Evolutionary conservation across 1,139 yeast species (phyloP), one percentile per base, ranked within the genome.

Genomic region (Taphrina betulina): DNA sequence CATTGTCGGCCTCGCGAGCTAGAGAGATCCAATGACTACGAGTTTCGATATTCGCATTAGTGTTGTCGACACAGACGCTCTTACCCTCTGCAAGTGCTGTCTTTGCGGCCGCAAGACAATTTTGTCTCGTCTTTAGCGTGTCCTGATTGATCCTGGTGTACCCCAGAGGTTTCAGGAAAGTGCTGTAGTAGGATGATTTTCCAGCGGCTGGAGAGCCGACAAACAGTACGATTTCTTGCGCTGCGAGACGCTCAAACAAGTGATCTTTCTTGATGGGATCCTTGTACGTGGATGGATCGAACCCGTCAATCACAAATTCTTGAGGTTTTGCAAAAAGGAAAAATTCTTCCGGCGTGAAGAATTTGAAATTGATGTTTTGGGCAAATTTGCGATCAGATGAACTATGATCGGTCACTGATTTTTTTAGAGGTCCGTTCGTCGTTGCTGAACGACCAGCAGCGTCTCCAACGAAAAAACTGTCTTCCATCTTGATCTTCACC

Each of bases 391-490:
- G 69, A 67, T 90, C 97, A 55, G 86, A 78, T 64, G 86, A 90
- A 75, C 90, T 85, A 67, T 82, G 83, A 19, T 44, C 54, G n/a
- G n/a, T n/a, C n/a, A n/a, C n/a, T n/a, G n/a, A n/a, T 7, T 28
- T 35, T 34, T 16, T 45, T 8, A 12, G 8, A 2, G 8, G 8
- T 2, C 14, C 37, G 37, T 2, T 14, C 1, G 37, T 8, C 5
- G 31, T n/a, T n/a, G n/a, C 68, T 1, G 68, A 65, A 54, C 97
- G 73, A 0, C 97, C 98, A 5, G 96, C 97, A 0, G 97, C 97
- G 72, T 92, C 98, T 3, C 98, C 98, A n/a, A 90, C 90, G 66
- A 71, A 92, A 61, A 83, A 78, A 56, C 86, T 79, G 24, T 71
- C 63, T 0, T 69, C 72, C 41, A 68, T 57, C 58, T 78, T 78